A percentile compares a stretch with the other conserved stretches of the same genome.
Evolutionary conservation across 192 early-diverging fungal species (phyloP).

Genomic region (Coemansia javaensis): DNA sequence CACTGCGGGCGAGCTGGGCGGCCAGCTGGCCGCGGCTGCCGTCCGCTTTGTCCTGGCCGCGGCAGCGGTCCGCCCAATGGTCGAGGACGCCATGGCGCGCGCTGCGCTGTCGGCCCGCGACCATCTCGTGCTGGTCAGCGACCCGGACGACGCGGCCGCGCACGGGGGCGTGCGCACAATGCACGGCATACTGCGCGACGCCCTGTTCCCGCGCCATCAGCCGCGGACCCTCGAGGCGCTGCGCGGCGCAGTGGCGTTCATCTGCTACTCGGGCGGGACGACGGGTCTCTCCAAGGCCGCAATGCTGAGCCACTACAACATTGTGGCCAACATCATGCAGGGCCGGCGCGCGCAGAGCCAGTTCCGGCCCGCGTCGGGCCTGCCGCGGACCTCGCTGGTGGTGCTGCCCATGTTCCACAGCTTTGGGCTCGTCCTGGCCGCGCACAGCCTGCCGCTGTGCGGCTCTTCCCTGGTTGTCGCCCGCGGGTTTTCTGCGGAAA

Average conservation of each 20-base stretch:
- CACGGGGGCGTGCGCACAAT: too few relatives aligned
- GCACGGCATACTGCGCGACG: too few relatives aligned
- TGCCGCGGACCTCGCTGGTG: neutral
- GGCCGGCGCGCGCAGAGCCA: neutral
- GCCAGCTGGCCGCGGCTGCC: conserved; percentile 67
- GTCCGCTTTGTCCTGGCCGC: too few relatives aligned
- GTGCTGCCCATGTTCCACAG: conserved; percentile 67
- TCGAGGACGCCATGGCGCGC: too few relatives aligned
- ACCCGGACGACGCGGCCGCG: too few relatives aligned
- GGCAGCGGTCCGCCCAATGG: too few relatives aligned
- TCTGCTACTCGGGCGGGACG: conserved; percentile 67
- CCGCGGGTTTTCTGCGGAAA: conserved; percentile 60
- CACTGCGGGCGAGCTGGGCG: conserved; percentile 65
- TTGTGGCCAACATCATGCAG: conserved; percentile 60
- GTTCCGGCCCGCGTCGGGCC: neutral
- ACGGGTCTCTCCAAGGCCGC: conserved; percentile 65
- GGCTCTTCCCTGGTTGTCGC: conserved; percentile 55
- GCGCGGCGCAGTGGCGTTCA: conserved; percentile 28
- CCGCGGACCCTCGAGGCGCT: neutral
- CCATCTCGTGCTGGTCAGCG: too few relatives aligned
- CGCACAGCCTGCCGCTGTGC: conserved; percentile 6
- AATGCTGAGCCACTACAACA: conserved; percentile 61
- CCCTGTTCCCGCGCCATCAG: neutral
- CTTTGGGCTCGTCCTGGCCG: conserved; percentile 29
- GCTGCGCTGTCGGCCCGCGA: too few relatives aligned